Base-by-base conservation (phyloP, 345 rosid genomes). In the Litchi chinensis region DNA sequence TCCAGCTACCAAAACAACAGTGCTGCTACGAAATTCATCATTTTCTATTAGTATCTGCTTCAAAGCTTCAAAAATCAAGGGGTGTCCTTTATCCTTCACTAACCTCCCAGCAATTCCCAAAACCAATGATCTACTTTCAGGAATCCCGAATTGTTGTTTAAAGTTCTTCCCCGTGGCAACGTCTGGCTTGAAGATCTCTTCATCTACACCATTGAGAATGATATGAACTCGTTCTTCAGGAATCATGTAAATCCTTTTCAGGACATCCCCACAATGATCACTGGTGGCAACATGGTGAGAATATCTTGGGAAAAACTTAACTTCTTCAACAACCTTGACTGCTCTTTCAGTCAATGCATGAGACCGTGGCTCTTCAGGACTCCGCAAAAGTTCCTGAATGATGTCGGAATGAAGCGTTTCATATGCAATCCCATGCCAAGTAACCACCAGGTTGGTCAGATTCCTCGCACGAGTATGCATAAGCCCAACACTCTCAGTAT, bases 341-440 rank as follows among this genome's bases (percentile, higher is more conserved):
- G 86, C 83, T 85, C 95, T 89, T 77, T 91, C 95, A 2, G 88
- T 81, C 82, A 92, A 73, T 13, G 87, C 87, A 39, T 86, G 73
- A 18, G 93, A 78, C 19, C 76, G 89, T 46, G 85, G 94, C 44
- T 89, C 91, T 6, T 88, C 89, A 46, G 92, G 82, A 39, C 79
- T 86, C 57, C 95, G 83, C 76, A 92, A 82, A 69, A 93, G 88
- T 73, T 92, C 98, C 63, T 93, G 98, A 73, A 95, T 93, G 85
- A 93, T 89, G 79, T 95, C 97, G 1, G 98, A 89, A 73, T 93
- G 98, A 70, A 95, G 83, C 57, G 97, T 91, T 84, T 95, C 98
- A 44, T 95, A 93, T 11, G 97, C 98, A 81, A 95, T 92, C 26
- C 98, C 99, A 63, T 92, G 97, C 98, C 99, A 95, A 73, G 88